Conservation (phyloP, 805 yeast species). For the Metschnikowia koreensis region DNA sequence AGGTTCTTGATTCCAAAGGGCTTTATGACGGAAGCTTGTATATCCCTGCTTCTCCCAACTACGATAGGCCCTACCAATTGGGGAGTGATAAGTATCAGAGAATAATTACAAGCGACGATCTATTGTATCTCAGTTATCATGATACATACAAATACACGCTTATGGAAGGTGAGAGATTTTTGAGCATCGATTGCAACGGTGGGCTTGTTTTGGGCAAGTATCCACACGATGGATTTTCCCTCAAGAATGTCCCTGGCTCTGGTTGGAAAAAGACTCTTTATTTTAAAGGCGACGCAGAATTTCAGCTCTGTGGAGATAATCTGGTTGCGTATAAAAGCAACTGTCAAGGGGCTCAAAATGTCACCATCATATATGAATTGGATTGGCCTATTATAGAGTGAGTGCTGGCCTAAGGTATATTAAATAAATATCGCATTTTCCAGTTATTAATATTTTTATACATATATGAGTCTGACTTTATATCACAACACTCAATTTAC, state of each 20-base stretch:
- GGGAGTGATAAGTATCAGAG: background rate
- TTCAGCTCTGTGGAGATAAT: conserved; percentile 1
- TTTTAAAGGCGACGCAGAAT: background rate
- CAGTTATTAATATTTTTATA: no score
- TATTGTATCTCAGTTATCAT: background rate
- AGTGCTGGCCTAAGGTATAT: no score
- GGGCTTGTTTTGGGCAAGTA: background rate
- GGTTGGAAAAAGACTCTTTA: background rate
- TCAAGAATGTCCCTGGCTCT: background rate
- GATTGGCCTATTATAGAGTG: background rate
- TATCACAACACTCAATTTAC: no score
- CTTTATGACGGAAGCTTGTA: background rate
- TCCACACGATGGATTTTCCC: background rate
- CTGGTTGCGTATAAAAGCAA: background rate
- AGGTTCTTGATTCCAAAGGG: background rate
- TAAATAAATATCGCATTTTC: no score
- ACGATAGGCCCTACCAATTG: background rate
- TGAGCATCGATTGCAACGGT: background rate
- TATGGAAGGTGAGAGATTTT: background rate
- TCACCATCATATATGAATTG: background rate
- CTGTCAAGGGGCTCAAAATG: background rate
- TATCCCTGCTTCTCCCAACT: background rate
- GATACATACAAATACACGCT: background rate
- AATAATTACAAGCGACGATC: background rate
- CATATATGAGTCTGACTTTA: no score